A percentile compares a stretch with the other conserved stretches of the same genome.
These are phyloP conservation scores for Trametes punicea DNA, from an alignment of 768 basidiomycete species.

Conservation along the genomic window DNA sequence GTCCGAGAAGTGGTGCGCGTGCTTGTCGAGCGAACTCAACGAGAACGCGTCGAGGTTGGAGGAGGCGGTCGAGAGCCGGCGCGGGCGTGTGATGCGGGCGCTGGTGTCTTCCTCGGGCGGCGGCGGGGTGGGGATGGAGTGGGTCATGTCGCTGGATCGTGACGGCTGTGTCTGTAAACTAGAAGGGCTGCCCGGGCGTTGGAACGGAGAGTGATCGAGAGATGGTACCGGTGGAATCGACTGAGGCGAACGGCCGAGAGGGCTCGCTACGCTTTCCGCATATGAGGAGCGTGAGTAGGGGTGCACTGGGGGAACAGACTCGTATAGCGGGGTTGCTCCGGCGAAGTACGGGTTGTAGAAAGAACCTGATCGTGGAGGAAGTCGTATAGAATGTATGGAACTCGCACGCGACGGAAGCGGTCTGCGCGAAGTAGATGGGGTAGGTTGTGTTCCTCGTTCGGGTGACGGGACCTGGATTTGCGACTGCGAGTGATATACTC, in stretches of 20 bases:
- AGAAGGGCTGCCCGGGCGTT: constrained; percentile 46
- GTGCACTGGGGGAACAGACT: constrained; percentile 9
- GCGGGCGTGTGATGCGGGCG: constrained; percentile 25
- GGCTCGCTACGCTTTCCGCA: constrained; percentile 15
- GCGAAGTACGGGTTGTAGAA: constrained; percentile 24
- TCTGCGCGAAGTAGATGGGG: background rate
- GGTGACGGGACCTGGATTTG: constrained; percentile 50
- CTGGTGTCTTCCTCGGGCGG: constrained; percentile 27
- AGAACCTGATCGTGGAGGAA: constrained; percentile 15
- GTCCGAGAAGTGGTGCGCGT: constrained; percentile 21
- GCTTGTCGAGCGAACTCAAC: constrained; percentile 32
- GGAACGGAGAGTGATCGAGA: constrained; percentile 26
- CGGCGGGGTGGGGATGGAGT: constrained; percentile 46
- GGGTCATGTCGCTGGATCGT: constrained; percentile 43
- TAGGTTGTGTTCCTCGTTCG: constrained; percentile 26
- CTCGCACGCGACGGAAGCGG: constrained; percentile 2
- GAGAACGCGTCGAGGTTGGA: constrained; percentile 35
- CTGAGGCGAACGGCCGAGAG: constrained; percentile 14
- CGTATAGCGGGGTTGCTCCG: constrained; percentile 23
- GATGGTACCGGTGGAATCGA: constrained; percentile 27
- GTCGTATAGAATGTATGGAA: constrained; percentile 1
- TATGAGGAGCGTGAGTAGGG: constrained; percentile 10
- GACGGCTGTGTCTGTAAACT: constrained; percentile 51
- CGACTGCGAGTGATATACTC: constrained; percentile 83
- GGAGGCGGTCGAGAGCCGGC: constrained; percentile 35